Conservation (phyloP, 2,329 filamentous ascomycete genomes). For the Fusarium sp. region DNA sequence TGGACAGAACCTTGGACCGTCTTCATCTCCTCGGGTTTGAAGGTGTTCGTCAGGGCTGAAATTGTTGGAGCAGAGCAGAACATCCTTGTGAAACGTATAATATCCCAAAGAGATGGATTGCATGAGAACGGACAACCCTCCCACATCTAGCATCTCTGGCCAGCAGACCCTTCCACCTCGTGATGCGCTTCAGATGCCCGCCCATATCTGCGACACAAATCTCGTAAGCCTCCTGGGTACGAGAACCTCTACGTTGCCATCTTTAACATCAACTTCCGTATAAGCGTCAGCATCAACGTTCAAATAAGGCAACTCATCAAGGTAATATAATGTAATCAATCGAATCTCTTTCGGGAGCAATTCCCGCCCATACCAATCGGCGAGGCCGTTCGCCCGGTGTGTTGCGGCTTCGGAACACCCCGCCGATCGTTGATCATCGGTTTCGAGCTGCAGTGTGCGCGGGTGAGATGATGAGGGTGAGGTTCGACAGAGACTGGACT, state of each 20-base stretch:
- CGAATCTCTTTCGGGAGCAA: conserved; percentile 14
- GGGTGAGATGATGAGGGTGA: conserved; percentile 25
- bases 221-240: not conserved
- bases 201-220: conserved; percentile 4
- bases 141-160: conserved; percentile 11
- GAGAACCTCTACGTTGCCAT: conserved; percentile 15
- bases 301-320: conserved; percentile 31
- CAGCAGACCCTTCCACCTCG: conserved; percentile 10
- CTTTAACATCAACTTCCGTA: not conserved
- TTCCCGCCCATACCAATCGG: conserved; percentile 40
- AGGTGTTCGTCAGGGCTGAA: not conserved
- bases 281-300: conserved; percentile 14
- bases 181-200: conserved; percentile 1
- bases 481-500: conserved; percentile 9
- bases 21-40: conserved; percentile 7
- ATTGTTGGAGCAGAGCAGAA: conserved; percentile 7
- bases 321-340: conserved; percentile 1
- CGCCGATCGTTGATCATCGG: conserved; percentile 42
- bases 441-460: conserved; percentile 1
- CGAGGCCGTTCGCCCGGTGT: conserved; percentile 39
- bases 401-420: conserved; percentile 37
- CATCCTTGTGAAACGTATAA: conserved; percentile 10
- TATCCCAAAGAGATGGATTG: conserved; percentile 6
- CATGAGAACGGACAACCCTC: conserved; percentile 6
- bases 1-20: conserved; percentile 4